Evolutionary conservation across 352 stramenopile species (phyloP).

Genomic region (Thalassiosira livingstoniorum): DNA sequence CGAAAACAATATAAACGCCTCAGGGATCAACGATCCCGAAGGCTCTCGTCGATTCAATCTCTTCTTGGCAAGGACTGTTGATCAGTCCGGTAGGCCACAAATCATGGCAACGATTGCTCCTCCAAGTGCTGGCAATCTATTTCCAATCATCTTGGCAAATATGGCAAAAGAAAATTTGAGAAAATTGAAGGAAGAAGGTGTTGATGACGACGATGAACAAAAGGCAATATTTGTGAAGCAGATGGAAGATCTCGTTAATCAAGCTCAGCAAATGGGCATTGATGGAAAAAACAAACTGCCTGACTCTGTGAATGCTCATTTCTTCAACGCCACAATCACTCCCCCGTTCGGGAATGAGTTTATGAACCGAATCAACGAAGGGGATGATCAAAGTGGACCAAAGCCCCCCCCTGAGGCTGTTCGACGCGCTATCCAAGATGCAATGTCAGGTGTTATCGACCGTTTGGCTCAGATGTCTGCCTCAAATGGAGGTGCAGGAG

Average conservation of each 20-base stretch:
- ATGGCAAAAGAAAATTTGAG: slow-evolving; percentile 71
- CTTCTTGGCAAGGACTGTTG: slow-evolving; percentile 80
- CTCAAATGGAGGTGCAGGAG: slow-evolving; percentile 12
- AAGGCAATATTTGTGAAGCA: slow-evolving; percentile 60
- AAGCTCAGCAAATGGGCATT: slow-evolving; percentile 34
- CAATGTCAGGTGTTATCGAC: slow-evolving; percentile 80
- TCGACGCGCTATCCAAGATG: slow-evolving; percentile 75
- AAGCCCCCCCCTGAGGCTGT: slow-evolving; percentile 70
- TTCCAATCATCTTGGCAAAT: slow-evolving; percentile 81
- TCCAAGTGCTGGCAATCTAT: slow-evolving; percentile 84
- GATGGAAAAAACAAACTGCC: neutral
- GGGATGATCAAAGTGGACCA: slow-evolving; percentile 39
- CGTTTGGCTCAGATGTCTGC: slow-evolving; percentile 71
- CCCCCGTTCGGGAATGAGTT: slow-evolving; percentile 58
- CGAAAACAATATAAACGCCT: slow-evolving; percentile 80
- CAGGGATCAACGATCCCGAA: slow-evolving; percentile 83
- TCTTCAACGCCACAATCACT: slow-evolving; percentile 66
- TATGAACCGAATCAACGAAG: slow-evolving; percentile 41
- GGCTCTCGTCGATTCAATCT: slow-evolving; percentile 86
- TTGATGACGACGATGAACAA: slow-evolving; percentile 60
- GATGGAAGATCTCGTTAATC: slow-evolving; percentile 61
- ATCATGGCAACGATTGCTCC: slow-evolving; percentile 84
- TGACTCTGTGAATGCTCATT: slow-evolving; percentile 37
- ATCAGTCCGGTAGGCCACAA: slow-evolving; percentile 71
- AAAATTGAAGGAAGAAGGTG: slow-evolving; percentile 52